A percentile compares a stretch with the other conserved stretches of the same genome.
phyloP scores from a whole-genome alignment of 768 basidiomycete species.

The Sarcodon sp. region DNA sequence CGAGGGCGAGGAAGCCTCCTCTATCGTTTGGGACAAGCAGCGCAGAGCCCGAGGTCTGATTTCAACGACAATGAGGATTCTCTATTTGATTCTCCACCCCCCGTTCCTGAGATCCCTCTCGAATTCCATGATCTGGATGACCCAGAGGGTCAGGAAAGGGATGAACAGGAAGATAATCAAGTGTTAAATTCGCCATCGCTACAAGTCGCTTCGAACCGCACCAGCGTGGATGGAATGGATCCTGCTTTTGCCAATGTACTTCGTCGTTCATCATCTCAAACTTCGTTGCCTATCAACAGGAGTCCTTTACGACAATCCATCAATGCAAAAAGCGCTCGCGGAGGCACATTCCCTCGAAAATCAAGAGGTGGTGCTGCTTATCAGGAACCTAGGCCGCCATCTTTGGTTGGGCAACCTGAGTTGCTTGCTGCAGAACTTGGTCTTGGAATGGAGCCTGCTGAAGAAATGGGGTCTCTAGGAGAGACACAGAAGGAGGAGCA shows the following conservation, averaged over 20 bases:
- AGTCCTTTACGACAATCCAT: slow-evolving; percentile 54
- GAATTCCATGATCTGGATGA: slow-evolving; percentile 22
- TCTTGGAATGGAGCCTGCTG: slow-evolving; percentile 28
- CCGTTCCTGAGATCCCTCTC: slow-evolving; percentile 20
- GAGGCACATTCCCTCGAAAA: slow-evolving; percentile 38
- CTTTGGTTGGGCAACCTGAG: slow-evolving; percentile 60
- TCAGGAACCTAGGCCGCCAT: slow-evolving; percentile 58
- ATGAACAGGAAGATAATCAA: slow-evolving; percentile 30
- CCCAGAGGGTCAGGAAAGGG: slow-evolving; percentile 24
- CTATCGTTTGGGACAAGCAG: slow-evolving; percentile 48
- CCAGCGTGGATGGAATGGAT: slow-evolving; percentile 80
- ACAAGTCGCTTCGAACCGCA: slow-evolving; percentile 39
- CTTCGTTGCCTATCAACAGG: slow-evolving; percentile 27
- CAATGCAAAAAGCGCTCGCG: slow-evolving; percentile 33
- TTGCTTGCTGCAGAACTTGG: slow-evolving; percentile 57
- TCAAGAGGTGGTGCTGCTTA: slow-evolving; percentile 55
- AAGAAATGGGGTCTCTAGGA: slow-evolving; percentile 24
- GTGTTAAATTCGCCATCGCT: slow-evolving; percentile 25
- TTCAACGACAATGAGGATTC: slow-evolving; percentile 24
- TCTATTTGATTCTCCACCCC: slow-evolving; percentile 13
- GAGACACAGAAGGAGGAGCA: slow-evolving; percentile 22
- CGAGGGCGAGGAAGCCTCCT: slow-evolving; percentile 42
- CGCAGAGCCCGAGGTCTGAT: slow-evolving; percentile 37
- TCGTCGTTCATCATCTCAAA: slow-evolving; percentile 34
- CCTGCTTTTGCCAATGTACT: slow-evolving; percentile 75